Percentiles rank a stretch among this genome's conserved stretches.
These are phyloP conservation scores for Filobasidium uniguttulatum DNA, from an alignment of 1,284 basidiomycete species.

Conservation along the genomic window DNA sequence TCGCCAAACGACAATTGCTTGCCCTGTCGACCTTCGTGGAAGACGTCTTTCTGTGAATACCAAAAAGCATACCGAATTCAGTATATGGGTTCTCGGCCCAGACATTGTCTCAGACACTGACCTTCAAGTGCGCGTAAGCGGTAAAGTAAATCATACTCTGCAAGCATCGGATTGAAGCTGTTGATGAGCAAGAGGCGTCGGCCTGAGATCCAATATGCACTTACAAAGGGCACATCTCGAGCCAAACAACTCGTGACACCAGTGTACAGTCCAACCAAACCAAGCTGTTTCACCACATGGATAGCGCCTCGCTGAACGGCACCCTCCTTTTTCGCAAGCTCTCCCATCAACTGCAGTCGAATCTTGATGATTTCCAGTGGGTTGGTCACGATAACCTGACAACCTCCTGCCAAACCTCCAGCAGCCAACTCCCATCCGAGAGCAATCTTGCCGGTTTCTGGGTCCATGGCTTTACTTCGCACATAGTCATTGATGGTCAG, in stretches of 20 bases:
- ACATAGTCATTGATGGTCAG: constrained; percentile 90
- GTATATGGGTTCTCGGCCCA: background rate
- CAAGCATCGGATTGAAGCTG: background rate
- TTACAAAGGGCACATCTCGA: constrained; percentile 53
- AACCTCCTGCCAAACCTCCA: constrained; percentile 86
- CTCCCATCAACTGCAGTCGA: constrained; percentile 89
- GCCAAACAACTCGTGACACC: constrained; percentile 69
- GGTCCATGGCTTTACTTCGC: constrained; percentile 69
- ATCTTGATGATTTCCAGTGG: constrained; percentile 79
- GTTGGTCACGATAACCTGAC: constrained; percentile 97
- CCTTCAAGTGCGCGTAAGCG: constrained; percentile 36
- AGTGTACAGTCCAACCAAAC: constrained; percentile 82
- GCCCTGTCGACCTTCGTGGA: constrained; percentile 88
- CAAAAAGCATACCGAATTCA: constrained; percentile 57
- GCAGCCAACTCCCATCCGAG: constrained; percentile 76
- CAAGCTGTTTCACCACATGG: constrained; percentile 85
- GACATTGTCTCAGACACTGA: too few relatives aligned
- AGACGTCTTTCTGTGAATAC: constrained; percentile 76
- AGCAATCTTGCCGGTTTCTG: constrained; percentile 84
- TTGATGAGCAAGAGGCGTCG: background rate
- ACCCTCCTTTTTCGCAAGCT: constrained; percentile 59
- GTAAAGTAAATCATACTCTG: constrained; percentile 42
- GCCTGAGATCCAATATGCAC: constrained; percentile 8
- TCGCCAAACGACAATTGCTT: constrained; percentile 86
- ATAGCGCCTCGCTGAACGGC: constrained; percentile 68